phyloP scores from a whole-genome alignment of 495 filamentous ascomycete species.

The Tricharina praecox region DNA sequence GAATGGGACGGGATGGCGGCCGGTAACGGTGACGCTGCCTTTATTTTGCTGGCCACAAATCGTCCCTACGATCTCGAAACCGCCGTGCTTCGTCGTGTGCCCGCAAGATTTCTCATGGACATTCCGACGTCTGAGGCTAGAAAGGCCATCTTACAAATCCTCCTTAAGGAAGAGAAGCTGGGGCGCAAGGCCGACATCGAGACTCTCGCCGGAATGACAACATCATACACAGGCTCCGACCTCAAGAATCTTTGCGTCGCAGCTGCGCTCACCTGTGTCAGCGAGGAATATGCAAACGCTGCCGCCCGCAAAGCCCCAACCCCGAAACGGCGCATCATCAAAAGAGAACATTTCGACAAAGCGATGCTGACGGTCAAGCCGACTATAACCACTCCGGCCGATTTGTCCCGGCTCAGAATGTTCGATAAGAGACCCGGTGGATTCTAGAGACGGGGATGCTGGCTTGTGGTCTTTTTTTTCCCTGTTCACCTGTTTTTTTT shows the following conservation, averaged over 20 bases:
- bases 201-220: conserved; percentile 9
- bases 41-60: conserved; percentile 99
- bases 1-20: conserved; percentile 93
- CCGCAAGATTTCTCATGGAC: conserved; percentile 13
- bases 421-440: neutral
- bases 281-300: neutral
- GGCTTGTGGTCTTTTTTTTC: neutral
- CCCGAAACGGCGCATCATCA: neutral
- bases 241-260: conserved; percentile 20
- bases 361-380: neutral
- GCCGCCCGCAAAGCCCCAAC: neutral
- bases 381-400: neutral
- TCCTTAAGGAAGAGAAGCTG: conserved; percentile 11
- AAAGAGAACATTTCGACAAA: neutral
- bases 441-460: neutral
- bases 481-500: too few species aligned
- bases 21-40: conserved; percentile 92
- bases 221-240: conserved; percentile 18
- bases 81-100: conserved; percentile 55
- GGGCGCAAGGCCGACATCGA: neutral
- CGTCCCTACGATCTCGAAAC: conserved; percentile 92
- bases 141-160: conserved; percentile 13
- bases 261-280: conserved; percentile 11
- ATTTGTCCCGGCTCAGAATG: neutral
- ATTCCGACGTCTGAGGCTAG: conserved; percentile 7